phyloP scores from a whole-genome alignment of 805 yeast genomes.

The Spathaspora hagerdaliae region DNA sequence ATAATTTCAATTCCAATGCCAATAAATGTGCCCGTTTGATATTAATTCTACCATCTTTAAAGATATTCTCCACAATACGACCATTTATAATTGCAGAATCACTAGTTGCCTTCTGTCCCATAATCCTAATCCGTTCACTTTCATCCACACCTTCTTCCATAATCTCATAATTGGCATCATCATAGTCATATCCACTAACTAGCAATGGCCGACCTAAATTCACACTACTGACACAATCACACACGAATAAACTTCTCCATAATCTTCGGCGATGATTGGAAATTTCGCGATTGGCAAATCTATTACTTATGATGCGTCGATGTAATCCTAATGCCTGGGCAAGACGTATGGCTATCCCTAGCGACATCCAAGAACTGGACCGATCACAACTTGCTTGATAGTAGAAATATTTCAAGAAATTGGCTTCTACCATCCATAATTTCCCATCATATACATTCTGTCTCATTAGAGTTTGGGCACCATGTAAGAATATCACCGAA shows the following conservation, averaged over 20 bases:
- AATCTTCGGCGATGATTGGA: conserved; percentile 28
- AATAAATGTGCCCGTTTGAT: conserved; percentile 24
- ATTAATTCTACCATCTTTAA: conserved; percentile 22
- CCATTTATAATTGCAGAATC: conserved; percentile 25
- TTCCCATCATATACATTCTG: conserved; percentile 33
- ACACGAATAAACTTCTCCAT: conserved; percentile 29
- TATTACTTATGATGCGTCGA: conserved; percentile 30
- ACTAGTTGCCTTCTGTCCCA: conserved; percentile 21
- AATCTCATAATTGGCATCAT: conserved; percentile 17
- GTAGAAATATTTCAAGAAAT: conserved; percentile 33
- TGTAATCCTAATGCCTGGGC: conserved; percentile 40
- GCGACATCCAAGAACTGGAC: conserved; percentile 38
- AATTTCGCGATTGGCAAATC: conserved; percentile 21
- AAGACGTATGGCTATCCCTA: conserved; percentile 37
- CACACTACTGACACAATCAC: conserved; percentile 29
- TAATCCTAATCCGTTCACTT: conserved; percentile 15
- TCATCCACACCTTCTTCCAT: neutral
- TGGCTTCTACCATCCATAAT: conserved; percentile 39
- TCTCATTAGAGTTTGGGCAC: conserved; percentile 25
- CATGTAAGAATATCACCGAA: conserved; percentile 16
- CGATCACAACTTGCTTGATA: conserved; percentile 37
- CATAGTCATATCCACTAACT: conserved; percentile 33
- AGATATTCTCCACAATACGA: conserved; percentile 24
- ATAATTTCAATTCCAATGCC: conserved; percentile 26
- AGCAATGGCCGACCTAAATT: conserved; percentile 34